Evolutionary conservation across 257 asterid genomes (phyloP), one percentile per base, ranked within the genome.

Genomic region (Avicennia marina): DNA sequence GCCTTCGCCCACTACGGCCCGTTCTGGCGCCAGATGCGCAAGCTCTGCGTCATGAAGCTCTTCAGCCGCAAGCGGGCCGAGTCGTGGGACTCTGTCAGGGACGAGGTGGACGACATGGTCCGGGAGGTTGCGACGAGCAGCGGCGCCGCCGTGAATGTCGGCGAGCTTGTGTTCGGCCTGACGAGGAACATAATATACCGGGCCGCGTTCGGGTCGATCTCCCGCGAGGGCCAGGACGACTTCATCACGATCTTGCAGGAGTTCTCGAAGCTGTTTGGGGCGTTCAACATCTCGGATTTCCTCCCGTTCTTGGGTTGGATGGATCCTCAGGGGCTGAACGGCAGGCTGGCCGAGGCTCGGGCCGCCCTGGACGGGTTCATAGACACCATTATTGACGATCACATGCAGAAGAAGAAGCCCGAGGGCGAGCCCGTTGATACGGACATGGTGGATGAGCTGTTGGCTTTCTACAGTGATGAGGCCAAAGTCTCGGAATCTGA

Each of bases 21-120:
- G 0, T 90, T 87, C 51, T 90, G 98, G 98, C 87, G 98, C 34
- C 94, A 90, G 60, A 87, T 90, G 98, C 74, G 98, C 5, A 90
- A 90, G 62, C 76, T 90, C 7, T 84, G 96, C 19, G 96, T 90
- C 9, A 81, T 82, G 83, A 90, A 90, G 69, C 83, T 90, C 12
- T 90, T 90, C 55, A 90, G 98, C 61, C 85, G 96, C 0, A 84
- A 72, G 32, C 66, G 98, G 67, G 91, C 96, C 27, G 95, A 84
- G 86, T 87, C 98, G 0, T 90, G 98, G 98, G 94, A 80, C 71
- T 82, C 98, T 0, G 98, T 90, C 16, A 80, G 96, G 0, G 96
- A 79, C 17, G 95, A 84, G 69, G 96, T 85, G 0, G 94, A 90
- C 1, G 66, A 47, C 22, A 74, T 79, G 87, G 60, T 82, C 2